Conservation (phyloP, 75 land plant genomes). For the Cryptomeria japonica region DNA sequence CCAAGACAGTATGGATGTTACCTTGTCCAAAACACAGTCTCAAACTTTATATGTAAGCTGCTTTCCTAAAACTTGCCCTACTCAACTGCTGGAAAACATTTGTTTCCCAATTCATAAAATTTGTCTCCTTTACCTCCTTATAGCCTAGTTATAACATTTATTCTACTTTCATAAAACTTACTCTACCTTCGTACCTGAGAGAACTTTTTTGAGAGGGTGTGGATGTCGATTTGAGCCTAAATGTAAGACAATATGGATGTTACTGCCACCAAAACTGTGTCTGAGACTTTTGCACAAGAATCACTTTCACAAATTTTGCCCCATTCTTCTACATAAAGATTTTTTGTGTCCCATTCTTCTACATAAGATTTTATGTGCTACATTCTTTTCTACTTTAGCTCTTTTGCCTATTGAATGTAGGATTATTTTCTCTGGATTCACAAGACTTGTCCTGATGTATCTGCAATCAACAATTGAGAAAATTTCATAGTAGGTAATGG, state of each 20-base stretch:
- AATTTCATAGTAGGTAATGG: neutral
- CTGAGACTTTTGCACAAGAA: neutral
- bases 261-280: neutral
- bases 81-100: too few relatives aligned
- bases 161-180: neutral
- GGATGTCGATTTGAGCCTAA: too few relatives aligned
- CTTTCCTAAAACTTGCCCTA: too few relatives aligned
- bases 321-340: neutral
- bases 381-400: neutral
- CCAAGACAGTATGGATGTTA: too few relatives aligned
- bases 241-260: too few relatives aligned
- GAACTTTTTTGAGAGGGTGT: neutral
- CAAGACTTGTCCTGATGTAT: neutral
- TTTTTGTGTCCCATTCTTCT: neutral
- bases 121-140: too few relatives aligned
- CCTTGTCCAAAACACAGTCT: too few relatives aligned
- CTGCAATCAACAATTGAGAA: neutral
- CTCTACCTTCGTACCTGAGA: neutral
- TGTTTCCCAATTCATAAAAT: too few relatives aligned
- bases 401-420: neutral
- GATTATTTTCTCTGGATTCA: neutral
- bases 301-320: neutral
- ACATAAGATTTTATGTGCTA: too few relatives aligned
- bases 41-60: too few relatives aligned
- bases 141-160: too few relatives aligned